phyloP scores from a whole-genome alignment of 139 green algal genomes.

The Haematococcus sp. region DNA sequence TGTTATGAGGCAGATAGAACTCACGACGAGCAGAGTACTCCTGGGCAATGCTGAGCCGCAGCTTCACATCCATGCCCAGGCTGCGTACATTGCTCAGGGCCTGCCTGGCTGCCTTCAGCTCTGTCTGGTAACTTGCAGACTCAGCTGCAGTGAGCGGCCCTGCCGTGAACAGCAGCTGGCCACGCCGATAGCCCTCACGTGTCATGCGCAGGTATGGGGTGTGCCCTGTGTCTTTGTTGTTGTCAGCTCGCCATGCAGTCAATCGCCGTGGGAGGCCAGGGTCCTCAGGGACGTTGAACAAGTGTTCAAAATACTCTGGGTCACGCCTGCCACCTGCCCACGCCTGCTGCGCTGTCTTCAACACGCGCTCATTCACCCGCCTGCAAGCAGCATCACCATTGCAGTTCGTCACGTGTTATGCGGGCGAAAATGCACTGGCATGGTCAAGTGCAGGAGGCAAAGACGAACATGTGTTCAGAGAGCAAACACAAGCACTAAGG shows the following conservation, averaged over 20 bases:
- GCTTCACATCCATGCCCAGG: constrained; percentile 36
- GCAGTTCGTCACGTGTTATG: too few species aligned
- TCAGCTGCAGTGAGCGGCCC: constrained; percentile 4
- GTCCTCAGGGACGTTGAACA: constrained; percentile 6
- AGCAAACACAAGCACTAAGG: too few species aligned
- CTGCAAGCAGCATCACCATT: constrained; percentile 1
- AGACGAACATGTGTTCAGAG: too few species aligned
- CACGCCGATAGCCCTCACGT: constrained; percentile 19
- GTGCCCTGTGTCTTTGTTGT: neutral
- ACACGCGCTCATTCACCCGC: constrained; percentile 59
- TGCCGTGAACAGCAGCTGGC: constrained; percentile 26
- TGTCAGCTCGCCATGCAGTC: neutral
- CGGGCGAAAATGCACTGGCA: too few species aligned
- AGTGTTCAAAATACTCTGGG: neutral
- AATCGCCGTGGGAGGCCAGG: constrained; percentile 28
- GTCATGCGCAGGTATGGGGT: constrained; percentile 34
- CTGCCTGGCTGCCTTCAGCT: constrained; percentile 10
- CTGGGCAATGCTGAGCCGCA: constrained; percentile 43
- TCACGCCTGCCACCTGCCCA: constrained; percentile 6
- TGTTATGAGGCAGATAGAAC: constrained; percentile 91
- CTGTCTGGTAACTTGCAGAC: neutral
- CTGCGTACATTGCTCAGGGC: neutral
- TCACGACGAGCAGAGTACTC: neutral
- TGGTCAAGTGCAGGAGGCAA: too few species aligned
- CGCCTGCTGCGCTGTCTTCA: constrained; percentile 44